phyloP scores from a whole-genome alignment of 1,139 yeast species.

The Nakaseomyces delphensis region DNA sequence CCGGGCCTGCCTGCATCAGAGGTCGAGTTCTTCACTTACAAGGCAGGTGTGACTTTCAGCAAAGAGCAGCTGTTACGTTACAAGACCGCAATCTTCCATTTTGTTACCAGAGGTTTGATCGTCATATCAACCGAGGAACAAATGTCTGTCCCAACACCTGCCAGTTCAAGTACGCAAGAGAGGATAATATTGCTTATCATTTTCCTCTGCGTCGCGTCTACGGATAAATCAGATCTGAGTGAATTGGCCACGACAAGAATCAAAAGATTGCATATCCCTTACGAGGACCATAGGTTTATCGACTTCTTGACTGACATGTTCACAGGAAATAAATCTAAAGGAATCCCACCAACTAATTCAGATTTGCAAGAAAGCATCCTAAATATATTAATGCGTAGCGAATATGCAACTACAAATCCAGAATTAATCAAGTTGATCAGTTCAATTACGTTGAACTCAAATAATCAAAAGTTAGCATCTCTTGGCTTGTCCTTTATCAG shows the following conservation, averaged over 20 bases:
- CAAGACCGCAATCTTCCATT: constrained; percentile 42
- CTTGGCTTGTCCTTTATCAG: constrained; percentile 52
- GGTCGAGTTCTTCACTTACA: constrained; percentile 51
- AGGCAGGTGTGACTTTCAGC: constrained; percentile 55
- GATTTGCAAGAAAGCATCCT: constrained; percentile 54
- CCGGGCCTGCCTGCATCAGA: constrained; percentile 59
- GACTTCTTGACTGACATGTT: constrained; percentile 39
- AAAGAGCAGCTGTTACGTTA: constrained; percentile 41
- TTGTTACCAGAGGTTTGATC: constrained; percentile 30
- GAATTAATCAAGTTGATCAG: constrained; percentile 37
- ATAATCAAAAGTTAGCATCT: constrained; percentile 34
- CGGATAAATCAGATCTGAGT: constrained; percentile 44
- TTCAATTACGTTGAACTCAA: constrained; percentile 50
- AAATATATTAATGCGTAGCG: constrained; percentile 45
- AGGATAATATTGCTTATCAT: constrained; percentile 29
- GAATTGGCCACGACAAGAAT: constrained; percentile 36
- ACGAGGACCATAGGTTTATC: constrained; percentile 43
- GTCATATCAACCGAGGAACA: constrained; percentile 15
- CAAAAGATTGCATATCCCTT: constrained; percentile 44
- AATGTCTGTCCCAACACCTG: neutral
- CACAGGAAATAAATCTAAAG: constrained; percentile 37
- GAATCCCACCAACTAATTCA: constrained; percentile 45
- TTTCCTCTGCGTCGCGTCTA: constrained; percentile 54
- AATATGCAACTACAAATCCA: constrained; percentile 38
- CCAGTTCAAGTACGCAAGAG: neutral